Percentiles rank a stretch among this genome's conserved stretches.
These are phyloP conservation scores for Diaporthe nobilis DNA, from an alignment of 2,329 filamentous ascomycete species.

Conservation along the genomic window DNA sequence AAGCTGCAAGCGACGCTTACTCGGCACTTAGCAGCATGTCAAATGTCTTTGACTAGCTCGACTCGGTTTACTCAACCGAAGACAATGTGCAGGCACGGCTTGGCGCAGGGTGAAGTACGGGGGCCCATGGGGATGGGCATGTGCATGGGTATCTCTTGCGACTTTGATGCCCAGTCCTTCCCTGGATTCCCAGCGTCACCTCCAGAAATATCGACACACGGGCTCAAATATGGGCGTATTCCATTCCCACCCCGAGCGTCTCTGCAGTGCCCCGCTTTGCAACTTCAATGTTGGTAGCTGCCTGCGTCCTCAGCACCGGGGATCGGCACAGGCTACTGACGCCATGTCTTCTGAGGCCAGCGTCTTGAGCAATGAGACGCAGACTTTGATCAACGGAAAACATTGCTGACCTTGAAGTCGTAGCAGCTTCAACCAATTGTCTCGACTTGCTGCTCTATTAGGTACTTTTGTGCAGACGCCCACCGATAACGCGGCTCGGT, in stretches of 20 bases:
- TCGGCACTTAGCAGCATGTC: neutral
- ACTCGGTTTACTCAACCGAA: neutral
- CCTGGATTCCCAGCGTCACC: neutral
- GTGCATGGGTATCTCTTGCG: neutral
- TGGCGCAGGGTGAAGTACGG: neutral
- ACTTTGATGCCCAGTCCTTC: neutral
- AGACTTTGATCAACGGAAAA: neutral
- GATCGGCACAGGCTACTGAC: neutral
- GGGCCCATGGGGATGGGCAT: neutral
- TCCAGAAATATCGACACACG: neutral
- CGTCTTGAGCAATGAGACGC: neutral
- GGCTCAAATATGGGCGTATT: neutral
- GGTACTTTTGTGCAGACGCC: neutral
- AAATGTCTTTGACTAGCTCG: conserved; percentile 1
- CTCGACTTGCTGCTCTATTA: neutral
- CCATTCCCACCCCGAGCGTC: neutral
- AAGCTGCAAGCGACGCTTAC: neutral
- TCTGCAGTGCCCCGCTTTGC: neutral
- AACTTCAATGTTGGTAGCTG: neutral
- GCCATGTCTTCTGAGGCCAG: neutral
- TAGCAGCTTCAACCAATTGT: neutral
- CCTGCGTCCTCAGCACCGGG: neutral
- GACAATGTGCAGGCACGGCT: conserved; percentile 11
- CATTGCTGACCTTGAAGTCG: neutral
- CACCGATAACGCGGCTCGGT: conserved; percentile 10